phyloP scores from a whole-genome alignment of 2,329 filamentous ascomycete species.

The Blumeriella jaapii region DNA sequence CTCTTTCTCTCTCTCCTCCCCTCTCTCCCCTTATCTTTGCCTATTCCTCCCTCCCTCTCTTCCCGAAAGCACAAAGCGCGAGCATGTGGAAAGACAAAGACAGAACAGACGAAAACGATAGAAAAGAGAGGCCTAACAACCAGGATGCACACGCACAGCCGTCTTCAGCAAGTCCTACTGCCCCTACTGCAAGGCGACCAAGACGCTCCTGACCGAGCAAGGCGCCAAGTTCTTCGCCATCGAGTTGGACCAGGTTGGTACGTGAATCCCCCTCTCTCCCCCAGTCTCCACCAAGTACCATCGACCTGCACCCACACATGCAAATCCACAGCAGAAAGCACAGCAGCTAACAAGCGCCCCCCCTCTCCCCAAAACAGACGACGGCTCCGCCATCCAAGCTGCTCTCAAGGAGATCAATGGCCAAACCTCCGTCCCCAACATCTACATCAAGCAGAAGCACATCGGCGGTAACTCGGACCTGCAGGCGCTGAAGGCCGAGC shows the following conservation, averaged over 20 bases:
- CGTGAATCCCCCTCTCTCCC: no score
- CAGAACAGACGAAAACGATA: no score
- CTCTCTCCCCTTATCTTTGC: background rate
- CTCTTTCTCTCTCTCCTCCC: background rate
- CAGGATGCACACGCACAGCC: slow-evolving; percentile 40
- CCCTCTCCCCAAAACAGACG: slow-evolving; percentile 45
- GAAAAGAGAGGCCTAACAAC: slow-evolving; percentile 11
- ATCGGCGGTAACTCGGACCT: slow-evolving; percentile 94
- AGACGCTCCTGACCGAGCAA: slow-evolving; percentile 57
- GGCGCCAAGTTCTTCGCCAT: slow-evolving; percentile 63
- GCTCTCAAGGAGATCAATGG: slow-evolving; percentile 69
- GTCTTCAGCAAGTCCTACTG: slow-evolving; percentile 98
- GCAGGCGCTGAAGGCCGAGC: slow-evolving; percentile 52
- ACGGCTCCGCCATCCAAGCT: slow-evolving; percentile 72
- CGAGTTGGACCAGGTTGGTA: slow-evolving; percentile 80
- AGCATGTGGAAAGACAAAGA: no score
- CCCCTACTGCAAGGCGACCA: slow-evolving; percentile 78
- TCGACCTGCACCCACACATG: no score
- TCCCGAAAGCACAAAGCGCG: no score
- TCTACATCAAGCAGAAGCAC: slow-evolving; percentile 83
- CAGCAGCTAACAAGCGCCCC: no score
- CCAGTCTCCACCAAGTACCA: no score
- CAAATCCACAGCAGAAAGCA: no score
- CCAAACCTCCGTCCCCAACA: slow-evolving; percentile 89
- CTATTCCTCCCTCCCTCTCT: no score